These are phyloP conservation scores for Pachysandra terminalis DNA, from an alignment of 164 flowering plant genomes.

Conservation along the genomic window DNA sequence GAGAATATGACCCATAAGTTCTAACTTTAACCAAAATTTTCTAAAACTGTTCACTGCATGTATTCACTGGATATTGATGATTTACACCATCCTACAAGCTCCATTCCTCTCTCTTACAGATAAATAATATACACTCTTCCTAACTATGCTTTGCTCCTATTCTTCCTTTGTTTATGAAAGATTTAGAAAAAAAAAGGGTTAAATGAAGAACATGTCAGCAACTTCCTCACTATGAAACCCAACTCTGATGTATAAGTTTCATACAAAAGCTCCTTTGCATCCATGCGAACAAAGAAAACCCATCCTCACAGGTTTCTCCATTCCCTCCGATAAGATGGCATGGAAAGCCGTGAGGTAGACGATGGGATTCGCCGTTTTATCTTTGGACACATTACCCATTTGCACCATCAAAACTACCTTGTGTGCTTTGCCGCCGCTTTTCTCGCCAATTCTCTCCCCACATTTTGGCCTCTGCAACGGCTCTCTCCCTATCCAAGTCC, in stretches of 20 bases:
- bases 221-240: background rate
- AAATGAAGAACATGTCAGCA: background rate
- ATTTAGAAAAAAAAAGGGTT: no score
- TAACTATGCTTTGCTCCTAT: background rate
- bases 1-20: no score
- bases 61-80: background rate
- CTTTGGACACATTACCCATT: background rate
- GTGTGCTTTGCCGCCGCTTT: background rate
- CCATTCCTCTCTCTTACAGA: background rate
- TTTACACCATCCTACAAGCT: background rate
- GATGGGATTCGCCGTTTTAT: background rate
- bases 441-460: background rate
- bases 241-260: no score
- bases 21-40: no score
- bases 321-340: background rate
- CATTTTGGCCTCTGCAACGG: background rate
- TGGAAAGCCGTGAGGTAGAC: background rate
- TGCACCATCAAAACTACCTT: background rate
- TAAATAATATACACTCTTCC: background rate
- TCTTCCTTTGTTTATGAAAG: no score
- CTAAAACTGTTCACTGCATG: background rate
- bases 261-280: background rate
- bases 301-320: background rate
- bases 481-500: conserved; percentile 8
- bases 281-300: background rate